phyloP scores from a whole-genome alignment of 2,329 filamentous ascomycete genomes.

The Sporothrix pallida region DNA sequence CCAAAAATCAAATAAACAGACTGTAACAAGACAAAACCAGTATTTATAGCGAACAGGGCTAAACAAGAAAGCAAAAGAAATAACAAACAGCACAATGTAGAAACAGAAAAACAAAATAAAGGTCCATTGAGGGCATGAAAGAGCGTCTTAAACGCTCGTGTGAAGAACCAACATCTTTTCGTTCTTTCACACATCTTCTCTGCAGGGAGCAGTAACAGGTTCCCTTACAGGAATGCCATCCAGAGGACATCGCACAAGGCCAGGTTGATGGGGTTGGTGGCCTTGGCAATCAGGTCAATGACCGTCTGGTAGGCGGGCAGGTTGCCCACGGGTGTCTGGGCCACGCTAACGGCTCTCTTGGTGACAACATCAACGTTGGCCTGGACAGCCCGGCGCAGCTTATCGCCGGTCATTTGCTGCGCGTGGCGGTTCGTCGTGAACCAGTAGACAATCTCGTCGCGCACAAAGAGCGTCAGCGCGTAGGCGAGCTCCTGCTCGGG shows the following conservation, averaged over 20 bases:
- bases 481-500: constrained; percentile 91
- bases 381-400: constrained; percentile 68
- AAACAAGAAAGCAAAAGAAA: not conserved
- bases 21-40: not conserved
- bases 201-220: not conserved
- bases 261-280: constrained; percentile 89
- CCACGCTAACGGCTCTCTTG: constrained; percentile 84
- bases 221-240: constrained; percentile 88
- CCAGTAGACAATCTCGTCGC: constrained; percentile 98
- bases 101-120: not conserved
- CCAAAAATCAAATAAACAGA: not conserved
- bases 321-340: constrained; percentile 76
- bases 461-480: constrained; percentile 90
- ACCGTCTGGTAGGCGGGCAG: constrained; percentile 96
- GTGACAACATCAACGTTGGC: constrained; percentile 88
- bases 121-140: not conserved
- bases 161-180: not conserved
- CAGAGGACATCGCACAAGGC: constrained; percentile 89
- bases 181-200: not conserved
- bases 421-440: constrained; percentile 78
- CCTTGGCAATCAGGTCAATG: constrained; percentile 90
- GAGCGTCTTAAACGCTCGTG: too few species aligned
- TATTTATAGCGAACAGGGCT: not conserved
- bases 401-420: constrained; percentile 62
- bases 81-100: not conserved